Percentiles rank a stretch among this genome's conserved stretches.
These are phyloP conservation scores for Linnemannia elongata DNA, from an alignment of 192 early-diverging fungal species.

Conservation along the genomic window DNA sequence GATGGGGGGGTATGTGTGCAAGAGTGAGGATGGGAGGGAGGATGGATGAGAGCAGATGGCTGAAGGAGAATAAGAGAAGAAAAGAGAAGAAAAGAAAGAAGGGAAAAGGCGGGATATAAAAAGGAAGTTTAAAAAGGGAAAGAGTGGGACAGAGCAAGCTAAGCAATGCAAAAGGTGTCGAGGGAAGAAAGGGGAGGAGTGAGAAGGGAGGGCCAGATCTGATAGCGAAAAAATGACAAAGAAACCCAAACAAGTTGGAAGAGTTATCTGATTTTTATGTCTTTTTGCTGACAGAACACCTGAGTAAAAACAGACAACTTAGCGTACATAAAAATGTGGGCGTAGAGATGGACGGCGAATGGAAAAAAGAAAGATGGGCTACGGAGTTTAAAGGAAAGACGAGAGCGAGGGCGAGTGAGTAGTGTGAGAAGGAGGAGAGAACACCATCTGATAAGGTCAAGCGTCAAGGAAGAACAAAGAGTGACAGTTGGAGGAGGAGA, in stretches of 20 bases:
- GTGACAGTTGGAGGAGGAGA: too few relatives aligned
- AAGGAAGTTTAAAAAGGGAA: not conserved
- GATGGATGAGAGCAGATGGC: not conserved
- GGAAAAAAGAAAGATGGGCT: too few relatives aligned
- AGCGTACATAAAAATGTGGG: too few relatives aligned
- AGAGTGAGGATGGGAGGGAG: not conserved
- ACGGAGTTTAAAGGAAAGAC: too few relatives aligned
- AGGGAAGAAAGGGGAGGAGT: not conserved
- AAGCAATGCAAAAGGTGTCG: too few relatives aligned
- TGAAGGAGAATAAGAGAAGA: not conserved
- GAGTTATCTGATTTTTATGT: not conserved
- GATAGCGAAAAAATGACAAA: conserved; percentile 9
- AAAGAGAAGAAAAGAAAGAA: not conserved
- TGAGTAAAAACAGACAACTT: too few relatives aligned
- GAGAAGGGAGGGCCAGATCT: not conserved
- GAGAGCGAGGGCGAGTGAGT: too few relatives aligned
- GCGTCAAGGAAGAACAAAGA: too few relatives aligned
- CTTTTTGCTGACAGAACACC: too few relatives aligned
- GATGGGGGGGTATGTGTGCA: not conserved
- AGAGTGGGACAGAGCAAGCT: not conserved
- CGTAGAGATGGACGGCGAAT: too few relatives aligned
- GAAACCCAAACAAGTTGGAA: not conserved
- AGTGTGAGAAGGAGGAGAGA: too few relatives aligned
- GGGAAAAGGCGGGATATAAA: not conserved
- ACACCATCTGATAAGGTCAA: too few relatives aligned